A percentile compares a stretch with the other conserved stretches of the same genome.
phyloP scores from a whole-genome alignment of 331 rosid genomes.

The Acacia concinna region DNA sequence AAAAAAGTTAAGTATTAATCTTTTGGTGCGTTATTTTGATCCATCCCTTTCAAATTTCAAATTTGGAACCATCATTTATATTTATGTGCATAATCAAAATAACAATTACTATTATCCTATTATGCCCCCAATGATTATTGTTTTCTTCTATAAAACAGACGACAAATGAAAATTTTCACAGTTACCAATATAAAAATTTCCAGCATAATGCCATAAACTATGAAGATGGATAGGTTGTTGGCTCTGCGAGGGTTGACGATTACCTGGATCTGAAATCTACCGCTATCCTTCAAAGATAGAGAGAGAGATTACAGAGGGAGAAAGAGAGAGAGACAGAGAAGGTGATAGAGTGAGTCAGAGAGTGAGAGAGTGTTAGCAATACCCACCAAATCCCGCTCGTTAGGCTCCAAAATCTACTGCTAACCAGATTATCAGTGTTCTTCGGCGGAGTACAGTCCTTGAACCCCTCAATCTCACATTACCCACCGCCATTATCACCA shows the following conservation, averaged over 20 bases:
- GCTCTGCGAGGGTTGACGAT: neutral
- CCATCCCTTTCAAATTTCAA: neutral
- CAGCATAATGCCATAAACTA: neutral
- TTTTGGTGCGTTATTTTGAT: too few species aligned
- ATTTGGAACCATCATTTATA: neutral
- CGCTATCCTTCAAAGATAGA: conserved; percentile 2
- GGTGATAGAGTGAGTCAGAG: neutral
- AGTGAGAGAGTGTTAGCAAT: neutral
- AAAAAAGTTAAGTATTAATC: too few species aligned
- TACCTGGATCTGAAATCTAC: conserved; percentile 26
- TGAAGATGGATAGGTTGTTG: neutral
- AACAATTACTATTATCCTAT: neutral
- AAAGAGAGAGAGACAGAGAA: neutral
- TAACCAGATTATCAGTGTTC: neutral
- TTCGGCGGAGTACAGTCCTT: neutral
- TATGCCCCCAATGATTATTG: neutral
- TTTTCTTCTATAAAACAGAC: neutral
- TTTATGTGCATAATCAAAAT: neutral
- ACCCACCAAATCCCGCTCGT: conserved; percentile 22
- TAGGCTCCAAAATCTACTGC: conserved; percentile 46
- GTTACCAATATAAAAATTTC: neutral
- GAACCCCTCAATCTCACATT: neutral
- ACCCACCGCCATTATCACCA: neutral
- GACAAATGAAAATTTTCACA: neutral
- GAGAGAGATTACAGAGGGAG: neutral